Base-by-base conservation (phyloP, 768 basidiomycete genomes). In the Boletus rubroflammeus region DNA sequence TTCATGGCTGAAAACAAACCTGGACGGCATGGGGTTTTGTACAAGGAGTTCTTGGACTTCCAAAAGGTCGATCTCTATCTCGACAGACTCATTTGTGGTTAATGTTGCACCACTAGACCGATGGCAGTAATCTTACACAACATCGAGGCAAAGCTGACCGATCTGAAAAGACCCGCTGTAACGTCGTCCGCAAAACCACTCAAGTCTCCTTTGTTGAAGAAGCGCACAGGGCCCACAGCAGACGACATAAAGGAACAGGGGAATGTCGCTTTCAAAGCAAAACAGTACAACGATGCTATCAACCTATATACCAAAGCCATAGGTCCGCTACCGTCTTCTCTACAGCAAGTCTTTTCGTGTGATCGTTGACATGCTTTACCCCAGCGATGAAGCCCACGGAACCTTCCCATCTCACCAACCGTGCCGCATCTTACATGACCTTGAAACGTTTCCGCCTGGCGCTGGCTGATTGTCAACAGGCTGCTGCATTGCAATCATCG, bases 401-500 rank as follows among this genome's bases (percentile, higher is more conserved):
- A 68, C 83, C 91, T 0, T 78, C 87, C 3, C 93, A 88, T 65
- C 75, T 86, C 57, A 90, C 90, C 0, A 95, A 95, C 68, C 84
- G 92, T 28, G 92, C 93, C 0, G 92, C 93, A 0, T 85, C 91
- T 2, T 82, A 86, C 66, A 94, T 95, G 82, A 82, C 84, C 0
- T 66, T 89, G 47, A 92, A 93, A 66, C 81, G 81, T 31, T 94
- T 87, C 76, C 77, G 82, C 31, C 72, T 75, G 0, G 93, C 93
- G 0, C 75, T 93, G 17, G 78, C 78, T 35, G 92, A 95, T 65
- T 93, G 90, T 63, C 90, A 90, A 67, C 76, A 76, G 34, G 92
- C 91, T 5, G 77, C 81, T 0, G 70, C 81, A 0, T 74, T 92
- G 6, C 89, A 93, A 71, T 69, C 83, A 5, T 59, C 83, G 1